A percentile compares a stretch with the other conserved stretches of the same genome.
phyloP scores from a whole-genome alignment of 139 green algal genomes.

The Parachlorella kessleri region DNA sequence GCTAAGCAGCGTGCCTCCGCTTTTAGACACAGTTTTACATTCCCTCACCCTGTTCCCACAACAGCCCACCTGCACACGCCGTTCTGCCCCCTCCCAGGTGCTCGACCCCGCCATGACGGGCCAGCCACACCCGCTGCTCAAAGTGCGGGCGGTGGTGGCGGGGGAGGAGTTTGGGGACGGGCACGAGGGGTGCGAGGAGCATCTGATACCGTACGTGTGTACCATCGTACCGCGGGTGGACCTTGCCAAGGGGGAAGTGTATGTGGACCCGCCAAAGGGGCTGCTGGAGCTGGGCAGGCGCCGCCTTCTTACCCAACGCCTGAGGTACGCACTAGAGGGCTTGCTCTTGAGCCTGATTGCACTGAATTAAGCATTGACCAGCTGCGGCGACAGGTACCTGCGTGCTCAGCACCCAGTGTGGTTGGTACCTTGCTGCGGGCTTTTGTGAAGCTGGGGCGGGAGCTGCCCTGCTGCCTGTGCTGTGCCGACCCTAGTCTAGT shows the following conservation, averaged over 20 bases:
- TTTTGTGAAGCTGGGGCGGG: background rate
- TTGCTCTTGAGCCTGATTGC: background rate
- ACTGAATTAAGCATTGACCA: background rate
- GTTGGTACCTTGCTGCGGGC: background rate
- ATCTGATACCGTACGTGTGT: constrained; percentile 21
- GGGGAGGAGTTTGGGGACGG: background rate
- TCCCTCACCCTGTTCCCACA: background rate
- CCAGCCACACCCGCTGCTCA: constrained; percentile 19
- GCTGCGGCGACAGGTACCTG: too few species aligned
- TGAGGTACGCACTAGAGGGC: constrained; percentile 22
- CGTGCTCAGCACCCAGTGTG: too few species aligned
- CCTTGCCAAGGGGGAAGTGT: constrained; percentile 2
- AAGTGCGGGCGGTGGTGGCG: background rate
- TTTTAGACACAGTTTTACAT: background rate
- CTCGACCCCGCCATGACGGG: constrained; percentile 7
- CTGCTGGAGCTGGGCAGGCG: constrained; percentile 41
- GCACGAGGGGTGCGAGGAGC: constrained; percentile 12
- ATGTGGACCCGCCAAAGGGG: constrained; percentile 18
- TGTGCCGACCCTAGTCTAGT: background rate
- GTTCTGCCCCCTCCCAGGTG: constrained; percentile 9
- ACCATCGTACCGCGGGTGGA: constrained; percentile 17
- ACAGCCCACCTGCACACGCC: background rate
- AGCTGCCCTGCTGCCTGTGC: background rate
- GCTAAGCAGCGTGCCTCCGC: background rate
- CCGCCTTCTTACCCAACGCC: constrained; percentile 9